Conservation (phyloP, 176 grass and related monocot genomes). For the Luzula sylvatica region DNA sequence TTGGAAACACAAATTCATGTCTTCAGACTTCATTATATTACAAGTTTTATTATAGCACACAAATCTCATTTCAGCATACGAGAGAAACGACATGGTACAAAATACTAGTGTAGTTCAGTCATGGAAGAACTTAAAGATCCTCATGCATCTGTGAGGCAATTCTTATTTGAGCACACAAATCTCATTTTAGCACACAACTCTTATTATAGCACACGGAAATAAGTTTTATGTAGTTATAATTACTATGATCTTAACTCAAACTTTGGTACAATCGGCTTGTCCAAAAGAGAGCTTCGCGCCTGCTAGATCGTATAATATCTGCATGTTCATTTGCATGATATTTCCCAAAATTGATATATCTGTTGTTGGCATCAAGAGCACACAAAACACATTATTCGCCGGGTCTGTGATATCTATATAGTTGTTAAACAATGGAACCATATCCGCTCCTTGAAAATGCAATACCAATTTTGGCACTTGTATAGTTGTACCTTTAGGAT, state of each 20-base stretch:
- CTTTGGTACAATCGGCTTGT: neutral
- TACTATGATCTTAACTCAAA: neutral
- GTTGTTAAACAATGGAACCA: neutral
- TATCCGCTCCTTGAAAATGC: constrained; percentile 5
- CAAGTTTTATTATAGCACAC: too few species aligned
- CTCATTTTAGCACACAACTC: too few species aligned
- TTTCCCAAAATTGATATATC: neutral
- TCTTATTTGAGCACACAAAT: too few species aligned
- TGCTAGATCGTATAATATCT: constrained; percentile 10
- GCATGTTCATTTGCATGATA: constrained; percentile 3
- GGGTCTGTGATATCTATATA: neutral
- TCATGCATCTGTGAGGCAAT: too few species aligned
- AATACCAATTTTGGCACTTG: neutral
- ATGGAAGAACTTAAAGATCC: too few species aligned
- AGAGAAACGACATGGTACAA: too few species aligned
- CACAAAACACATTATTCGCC: neutral
- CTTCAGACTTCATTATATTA: too few species aligned
- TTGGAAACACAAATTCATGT: too few species aligned
- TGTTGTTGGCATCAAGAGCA: neutral
- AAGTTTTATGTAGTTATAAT: too few species aligned
- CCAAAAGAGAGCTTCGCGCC: neutral
- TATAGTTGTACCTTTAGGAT: neutral
- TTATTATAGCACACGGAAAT: too few species aligned
- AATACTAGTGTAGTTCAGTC: too few species aligned
- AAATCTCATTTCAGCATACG: too few species aligned